Evolutionary conservation across 139 green algal species (phyloP).

Genomic region (Dunaliella primolecta): DNA sequence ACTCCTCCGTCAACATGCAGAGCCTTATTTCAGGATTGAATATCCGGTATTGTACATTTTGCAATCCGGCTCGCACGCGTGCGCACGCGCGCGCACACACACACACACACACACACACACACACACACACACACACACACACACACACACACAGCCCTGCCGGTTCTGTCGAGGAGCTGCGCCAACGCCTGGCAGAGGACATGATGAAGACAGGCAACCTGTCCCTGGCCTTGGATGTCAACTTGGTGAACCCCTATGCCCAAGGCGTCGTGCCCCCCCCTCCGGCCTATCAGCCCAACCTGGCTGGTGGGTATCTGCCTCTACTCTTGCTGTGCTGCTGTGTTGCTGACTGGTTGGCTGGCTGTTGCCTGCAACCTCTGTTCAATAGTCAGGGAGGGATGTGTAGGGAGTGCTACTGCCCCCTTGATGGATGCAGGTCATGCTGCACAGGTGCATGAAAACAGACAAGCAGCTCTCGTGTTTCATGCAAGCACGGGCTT

Average conservation of each 20-base stretch:
- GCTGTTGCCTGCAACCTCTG: no score
- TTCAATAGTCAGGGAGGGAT: no score
- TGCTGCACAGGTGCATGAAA: no score
- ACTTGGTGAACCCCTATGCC: not conserved
- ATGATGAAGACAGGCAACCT: conserved; percentile 19
- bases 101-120: not conserved
- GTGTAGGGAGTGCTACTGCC: no score
- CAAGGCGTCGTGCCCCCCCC: not conserved
- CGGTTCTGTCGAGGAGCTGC: conserved; percentile 14
- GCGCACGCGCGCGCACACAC: not conserved
- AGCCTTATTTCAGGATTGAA: no score
- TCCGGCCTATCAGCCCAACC: not conserved
- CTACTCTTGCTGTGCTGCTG: no score
- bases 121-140: not conserved
- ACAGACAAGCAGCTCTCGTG: no score
- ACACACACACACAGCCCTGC: not conserved
- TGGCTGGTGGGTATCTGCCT: not conserved
- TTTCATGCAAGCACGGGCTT: no score
- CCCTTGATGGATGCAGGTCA: no score
- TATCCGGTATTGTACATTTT: no score
- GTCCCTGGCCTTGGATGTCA: not conserved
- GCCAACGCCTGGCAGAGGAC: conserved; percentile 22
- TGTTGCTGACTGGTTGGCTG: no score
- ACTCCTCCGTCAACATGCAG: no score
- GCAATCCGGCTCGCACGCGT: not conserved